These are phyloP conservation scores for Alternaria sp. DNA, from an alignment of 2,329 filamentous ascomycete species.

Conservation along the genomic window DNA sequence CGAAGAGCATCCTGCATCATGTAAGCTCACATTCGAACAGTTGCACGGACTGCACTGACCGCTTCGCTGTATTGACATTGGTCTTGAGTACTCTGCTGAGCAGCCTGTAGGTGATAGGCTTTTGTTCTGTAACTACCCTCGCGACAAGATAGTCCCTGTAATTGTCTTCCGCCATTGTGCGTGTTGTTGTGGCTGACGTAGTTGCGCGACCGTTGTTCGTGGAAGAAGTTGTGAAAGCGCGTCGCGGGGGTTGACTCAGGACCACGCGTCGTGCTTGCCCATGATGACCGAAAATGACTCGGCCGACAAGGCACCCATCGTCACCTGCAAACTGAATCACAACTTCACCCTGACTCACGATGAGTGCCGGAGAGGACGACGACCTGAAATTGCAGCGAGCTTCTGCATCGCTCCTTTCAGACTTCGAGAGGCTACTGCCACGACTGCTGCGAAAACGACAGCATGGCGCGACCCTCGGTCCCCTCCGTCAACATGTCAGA, in stretches of 20 bases:
- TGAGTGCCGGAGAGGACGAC: constrained; percentile 54
- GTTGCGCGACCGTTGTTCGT: background rate
- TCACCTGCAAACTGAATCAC: constrained; percentile 1
- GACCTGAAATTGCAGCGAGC: constrained; percentile 57
- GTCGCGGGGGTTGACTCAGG: constrained; percentile 38
- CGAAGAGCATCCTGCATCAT: constrained; percentile 76
- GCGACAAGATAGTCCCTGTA: constrained; percentile 77
- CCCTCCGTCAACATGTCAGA: constrained; percentile 50
- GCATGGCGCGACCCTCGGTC: constrained; percentile 25
- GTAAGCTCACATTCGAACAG: constrained; percentile 25
- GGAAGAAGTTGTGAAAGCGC: constrained; percentile 20
- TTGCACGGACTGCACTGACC: constrained; percentile 62
- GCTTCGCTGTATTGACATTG: constrained; percentile 87
- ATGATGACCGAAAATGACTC: constrained; percentile 33
- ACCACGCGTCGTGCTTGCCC: constrained; percentile 37
- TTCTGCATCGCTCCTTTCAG: constrained; percentile 46
- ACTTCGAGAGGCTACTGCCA: constrained; percentile 43
- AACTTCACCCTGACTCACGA: constrained; percentile 23
- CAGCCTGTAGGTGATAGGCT: constrained; percentile 82
- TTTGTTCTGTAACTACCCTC: constrained; percentile 77
- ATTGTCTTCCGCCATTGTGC: constrained; percentile 61
- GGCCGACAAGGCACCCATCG: constrained; percentile 21
- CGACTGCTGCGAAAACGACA: constrained; percentile 50
- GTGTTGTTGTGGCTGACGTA: constrained; percentile 4
- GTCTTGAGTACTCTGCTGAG: constrained; percentile 84